Base-by-base conservation (phyloP, 2,329 filamentous ascomycete genomes). In the Alternaria longipes region DNA sequence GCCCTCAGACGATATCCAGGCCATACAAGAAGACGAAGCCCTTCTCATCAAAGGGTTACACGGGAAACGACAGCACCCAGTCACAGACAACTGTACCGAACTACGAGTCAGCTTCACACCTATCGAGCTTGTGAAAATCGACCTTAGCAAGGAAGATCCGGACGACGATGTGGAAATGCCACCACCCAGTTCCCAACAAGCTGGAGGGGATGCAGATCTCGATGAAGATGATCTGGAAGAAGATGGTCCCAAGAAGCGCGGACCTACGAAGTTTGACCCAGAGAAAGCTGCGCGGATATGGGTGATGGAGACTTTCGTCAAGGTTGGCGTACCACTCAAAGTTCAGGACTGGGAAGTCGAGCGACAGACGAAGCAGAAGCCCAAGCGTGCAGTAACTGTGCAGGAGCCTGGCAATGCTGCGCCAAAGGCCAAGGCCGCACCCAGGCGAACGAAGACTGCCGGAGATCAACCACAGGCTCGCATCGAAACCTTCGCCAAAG, bases 91-190 rank as follows among this genome's bases (percentile, higher is more conserved):
- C 1, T 87, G 89, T 5, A 84, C 89, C 2, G 94, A 98, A 75
- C 77, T 97, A 9, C 89, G 94, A 7, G 80, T 98, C 22, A 89
- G 91, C 2, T 96, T 91, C 72, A 83, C 90, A 5, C 95, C 95
- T 0, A 84, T 88, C 2, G 86, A 91, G 30, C 84, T 97, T 16
- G 92, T 97, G 3, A 88, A 89, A 0, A 85, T 98, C 40, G 89
- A 97, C 71, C 80, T 97, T 24, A 86, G 88, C 11, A 83, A 84
- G 0, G 94, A 97, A 74, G 85, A 88, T 30, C 89, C 91, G 16
- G 90, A 92, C 54, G 88, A 91, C 38, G 89, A 91, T 9, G 81
- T 87, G 14, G 77, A 80, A 3, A 20, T 61, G 18, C 49, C 59
- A 11, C 63, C 65, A 16, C 34, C 56, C 8, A 52, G 58, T 12